These are phyloP conservation scores for Conticribra guillardii DNA, from an alignment of 108 stramenopile species.

Conservation along the genomic window DNA sequence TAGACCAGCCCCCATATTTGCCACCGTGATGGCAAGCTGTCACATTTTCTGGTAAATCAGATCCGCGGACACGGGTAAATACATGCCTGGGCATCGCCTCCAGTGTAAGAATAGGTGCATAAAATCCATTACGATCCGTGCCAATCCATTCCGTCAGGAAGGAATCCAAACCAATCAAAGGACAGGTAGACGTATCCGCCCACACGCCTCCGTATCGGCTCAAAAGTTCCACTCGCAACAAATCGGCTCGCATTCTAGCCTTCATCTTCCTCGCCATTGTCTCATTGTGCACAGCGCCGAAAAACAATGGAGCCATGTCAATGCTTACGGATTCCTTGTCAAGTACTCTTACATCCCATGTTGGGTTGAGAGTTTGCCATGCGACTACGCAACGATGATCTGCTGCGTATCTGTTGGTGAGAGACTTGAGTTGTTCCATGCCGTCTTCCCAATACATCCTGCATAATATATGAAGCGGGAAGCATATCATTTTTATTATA, in stretches of 20 bases:
- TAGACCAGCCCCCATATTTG: not conserved
- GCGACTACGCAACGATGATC: conserved; percentile 2
- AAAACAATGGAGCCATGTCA: not conserved
- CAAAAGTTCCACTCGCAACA: conserved; percentile 10
- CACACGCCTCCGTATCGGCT: conserved; percentile 14
- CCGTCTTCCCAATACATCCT: conserved; percentile 16
- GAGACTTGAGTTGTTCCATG: conserved; percentile 2
- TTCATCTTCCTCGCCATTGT: not conserved
- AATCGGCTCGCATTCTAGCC: too few relatives aligned
- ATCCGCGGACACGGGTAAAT: too few relatives aligned
- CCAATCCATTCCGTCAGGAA: conserved; percentile 7
- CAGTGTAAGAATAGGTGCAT: too few relatives aligned
- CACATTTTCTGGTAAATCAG: too few relatives aligned
- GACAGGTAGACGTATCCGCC: conserved; percentile 14
- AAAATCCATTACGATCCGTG: conserved; percentile 7
- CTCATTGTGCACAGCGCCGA: not conserved
- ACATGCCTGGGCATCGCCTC: too few relatives aligned
- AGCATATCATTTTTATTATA: too few relatives aligned
- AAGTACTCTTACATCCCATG: conserved; percentile 8
- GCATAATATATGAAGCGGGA: too few relatives aligned
- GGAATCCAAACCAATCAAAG: not conserved
- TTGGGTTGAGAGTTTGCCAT: conserved; percentile 1
- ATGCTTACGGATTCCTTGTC: not conserved
- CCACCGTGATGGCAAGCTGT: too few relatives aligned
- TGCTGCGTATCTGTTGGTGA: conserved; percentile 9